Evolutionary conservation across 73 alveolate species (phyloP).

Genomic region (Strombidium stylifer): DNA sequence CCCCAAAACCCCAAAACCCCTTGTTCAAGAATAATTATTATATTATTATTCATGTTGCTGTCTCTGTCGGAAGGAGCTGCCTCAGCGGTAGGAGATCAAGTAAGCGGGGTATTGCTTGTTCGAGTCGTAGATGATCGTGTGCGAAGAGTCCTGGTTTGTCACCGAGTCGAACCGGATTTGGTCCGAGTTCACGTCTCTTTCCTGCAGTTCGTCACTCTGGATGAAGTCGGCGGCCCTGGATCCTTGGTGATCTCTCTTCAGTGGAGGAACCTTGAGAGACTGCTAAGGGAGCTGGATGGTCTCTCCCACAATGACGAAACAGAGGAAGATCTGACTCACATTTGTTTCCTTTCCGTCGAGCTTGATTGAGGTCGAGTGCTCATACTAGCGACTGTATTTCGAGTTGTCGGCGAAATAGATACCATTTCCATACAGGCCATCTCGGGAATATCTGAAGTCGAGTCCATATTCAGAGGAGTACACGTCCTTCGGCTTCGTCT

Average conservation of each 20-base stretch:
- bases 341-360: too few species aligned
- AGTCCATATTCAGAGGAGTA: constrained; percentile 39
- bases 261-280: too few species aligned
- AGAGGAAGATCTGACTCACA: background rate
- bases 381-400: constrained; percentile 1
- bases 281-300: background rate
- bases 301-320: background rate
- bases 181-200: background rate
- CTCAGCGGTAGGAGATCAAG: constrained; percentile 27
- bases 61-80: too few species aligned
- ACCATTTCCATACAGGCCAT: constrained; percentile 54
- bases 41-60: too few species aligned
- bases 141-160: constrained; percentile 14
- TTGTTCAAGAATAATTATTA: too few species aligned
- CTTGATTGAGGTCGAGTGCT: background rate
- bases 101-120: constrained; percentile 37
- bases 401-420: constrained; percentile 49
- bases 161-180: constrained; percentile 24
- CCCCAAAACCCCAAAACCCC: too few species aligned
- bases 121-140: constrained; percentile 23
- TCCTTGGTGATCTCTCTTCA: too few species aligned
- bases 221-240: too few species aligned
- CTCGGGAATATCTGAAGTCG: constrained; percentile 33
- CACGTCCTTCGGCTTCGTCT: constrained; percentile 15
- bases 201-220: too few species aligned